Evolutionary conservation across 139 green algal genomes (phyloP).

Genomic region (Choricystis sp.): DNA sequence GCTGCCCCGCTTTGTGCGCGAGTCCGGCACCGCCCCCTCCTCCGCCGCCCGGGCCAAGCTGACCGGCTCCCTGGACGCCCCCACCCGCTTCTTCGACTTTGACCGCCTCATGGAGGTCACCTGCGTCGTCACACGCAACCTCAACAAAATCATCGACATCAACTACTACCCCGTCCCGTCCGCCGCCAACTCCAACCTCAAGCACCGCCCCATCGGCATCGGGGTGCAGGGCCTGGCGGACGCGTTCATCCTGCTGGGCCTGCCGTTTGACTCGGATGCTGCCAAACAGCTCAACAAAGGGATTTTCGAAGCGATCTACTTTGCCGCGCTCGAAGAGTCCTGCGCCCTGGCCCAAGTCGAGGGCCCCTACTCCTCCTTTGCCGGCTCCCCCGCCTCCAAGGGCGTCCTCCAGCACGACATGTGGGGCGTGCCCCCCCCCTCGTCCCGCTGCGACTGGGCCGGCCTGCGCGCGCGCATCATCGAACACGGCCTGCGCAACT

Average conservation of each 20-base stretch:
- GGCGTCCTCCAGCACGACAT: constrained; percentile 88
- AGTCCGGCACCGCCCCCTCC: constrained; percentile 15
- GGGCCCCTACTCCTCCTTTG: constrained; percentile 79
- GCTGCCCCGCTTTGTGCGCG: constrained; percentile 69
- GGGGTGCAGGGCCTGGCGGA: constrained; percentile 93
- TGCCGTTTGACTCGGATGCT: constrained; percentile 86
- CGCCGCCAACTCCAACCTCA: constrained; percentile 75
- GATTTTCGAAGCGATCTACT: constrained; percentile 98
- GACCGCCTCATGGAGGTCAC: constrained; percentile 51
- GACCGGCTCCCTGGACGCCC: constrained; percentile 55
- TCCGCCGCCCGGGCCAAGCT: constrained; percentile 35
- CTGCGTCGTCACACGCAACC: constrained; percentile 59
- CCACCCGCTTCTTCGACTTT: constrained; percentile 72
- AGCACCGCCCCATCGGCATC: constrained; percentile 92
- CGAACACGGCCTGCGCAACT: constrained; percentile 85
- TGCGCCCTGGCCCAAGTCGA: constrained; percentile 48
- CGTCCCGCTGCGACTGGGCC: constrained; percentile 72
- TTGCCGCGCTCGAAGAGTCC: constrained; percentile 59
- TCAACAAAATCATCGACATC: constrained; percentile 98
- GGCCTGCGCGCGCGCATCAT: constrained; percentile 55
- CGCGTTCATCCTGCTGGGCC: constrained; percentile 93
- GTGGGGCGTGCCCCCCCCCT: constrained; percentile 68
- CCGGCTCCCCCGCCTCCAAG: constrained; percentile 59
- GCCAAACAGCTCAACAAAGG: constrained; percentile 68
- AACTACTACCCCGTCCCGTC: constrained; percentile 96